A percentile compares a stretch with the other conserved stretches of the same genome.
Evolutionary conservation across 352 stramenopile genomes (phyloP).

Genomic region (Pythium chondricola): DNA sequence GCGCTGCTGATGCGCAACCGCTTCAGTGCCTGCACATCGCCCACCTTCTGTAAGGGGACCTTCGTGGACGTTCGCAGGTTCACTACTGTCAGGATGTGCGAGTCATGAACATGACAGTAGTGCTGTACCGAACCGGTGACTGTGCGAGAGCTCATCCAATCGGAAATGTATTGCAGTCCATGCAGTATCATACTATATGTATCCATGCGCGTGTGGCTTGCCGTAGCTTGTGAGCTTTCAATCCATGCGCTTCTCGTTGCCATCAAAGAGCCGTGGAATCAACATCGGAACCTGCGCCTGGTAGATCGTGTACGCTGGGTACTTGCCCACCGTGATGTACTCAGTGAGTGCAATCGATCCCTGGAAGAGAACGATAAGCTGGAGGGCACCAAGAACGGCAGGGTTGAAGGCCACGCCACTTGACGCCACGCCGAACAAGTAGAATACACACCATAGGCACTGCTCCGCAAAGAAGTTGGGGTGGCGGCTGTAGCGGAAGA

Average conservation of each 20-base stretch:
- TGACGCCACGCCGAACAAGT: conserved; percentile 81
- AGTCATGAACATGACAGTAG: too few species aligned
- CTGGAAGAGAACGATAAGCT: conserved; percentile 87
- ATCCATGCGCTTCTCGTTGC: conserved; percentile 11
- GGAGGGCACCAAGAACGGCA: conserved; percentile 61
- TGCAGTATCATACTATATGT: too few species aligned
- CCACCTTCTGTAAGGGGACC: too few species aligned
- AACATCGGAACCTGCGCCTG: conserved; percentile 62
- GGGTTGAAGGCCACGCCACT: conserved; percentile 56
- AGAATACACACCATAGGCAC: conserved; percentile 87
- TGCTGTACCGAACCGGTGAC: too few species aligned
- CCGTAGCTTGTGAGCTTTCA: too few species aligned
- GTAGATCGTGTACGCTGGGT: conserved; percentile 86
- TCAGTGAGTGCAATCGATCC: conserved; percentile 88
- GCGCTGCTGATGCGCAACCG: too few species aligned
- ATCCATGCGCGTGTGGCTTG: too few species aligned
- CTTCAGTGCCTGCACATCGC: too few species aligned
- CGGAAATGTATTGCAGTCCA: too few species aligned
- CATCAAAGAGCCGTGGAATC: conserved; percentile 43
- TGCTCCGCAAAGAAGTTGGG: conserved; percentile 93
- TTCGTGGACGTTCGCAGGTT: too few species aligned
- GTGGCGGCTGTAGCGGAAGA: conserved; percentile 90
- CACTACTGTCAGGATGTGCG: too few species aligned
- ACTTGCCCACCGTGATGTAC: conserved; percentile 85
- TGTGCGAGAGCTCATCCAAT: too few species aligned